Conservation (phyloP, 768 basidiomycete species). For the Erythrobasidium yunnanense region DNA sequence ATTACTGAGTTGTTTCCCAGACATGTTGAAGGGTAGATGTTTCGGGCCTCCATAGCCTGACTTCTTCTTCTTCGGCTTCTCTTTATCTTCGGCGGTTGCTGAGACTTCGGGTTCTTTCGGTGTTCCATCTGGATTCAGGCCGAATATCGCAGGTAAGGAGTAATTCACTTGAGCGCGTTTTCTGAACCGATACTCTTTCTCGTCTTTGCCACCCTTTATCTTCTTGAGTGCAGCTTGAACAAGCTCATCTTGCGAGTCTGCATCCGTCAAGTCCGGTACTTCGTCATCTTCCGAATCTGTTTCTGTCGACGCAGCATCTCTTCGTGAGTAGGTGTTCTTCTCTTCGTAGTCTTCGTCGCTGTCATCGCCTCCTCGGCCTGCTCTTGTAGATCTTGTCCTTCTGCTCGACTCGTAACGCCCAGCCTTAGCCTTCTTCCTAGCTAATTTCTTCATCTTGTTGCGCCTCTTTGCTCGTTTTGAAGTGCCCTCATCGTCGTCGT, state of each 20-base stretch:
- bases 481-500: conserved; percentile 3
- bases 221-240: neutral
- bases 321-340: neutral
- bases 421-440: neutral
- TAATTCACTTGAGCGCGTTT: neutral
- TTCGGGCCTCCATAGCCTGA: conserved; percentile 17
- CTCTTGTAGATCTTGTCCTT: neutral
- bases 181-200: neutral
- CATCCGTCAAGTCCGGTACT: neutral
- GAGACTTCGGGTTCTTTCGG: neutral
- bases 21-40: conserved; percentile 9
- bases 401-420: neutral
- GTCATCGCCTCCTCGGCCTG: neutral
- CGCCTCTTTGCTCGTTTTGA: neutral
- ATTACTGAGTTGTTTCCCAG: conserved; percentile 9
- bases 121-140: conserved; percentile 21
- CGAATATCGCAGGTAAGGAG: conserved; percentile 8
- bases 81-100: neutral
- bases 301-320: neutral
- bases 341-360: neutral
- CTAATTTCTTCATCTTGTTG: neutral
- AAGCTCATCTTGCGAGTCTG: neutral
- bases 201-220: no score
- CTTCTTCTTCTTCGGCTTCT: conserved; percentile 7
- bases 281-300: neutral